Conservation (phyloP, 352 stramenopile genomes). For the Globisporangium acanthophoron region DNA sequence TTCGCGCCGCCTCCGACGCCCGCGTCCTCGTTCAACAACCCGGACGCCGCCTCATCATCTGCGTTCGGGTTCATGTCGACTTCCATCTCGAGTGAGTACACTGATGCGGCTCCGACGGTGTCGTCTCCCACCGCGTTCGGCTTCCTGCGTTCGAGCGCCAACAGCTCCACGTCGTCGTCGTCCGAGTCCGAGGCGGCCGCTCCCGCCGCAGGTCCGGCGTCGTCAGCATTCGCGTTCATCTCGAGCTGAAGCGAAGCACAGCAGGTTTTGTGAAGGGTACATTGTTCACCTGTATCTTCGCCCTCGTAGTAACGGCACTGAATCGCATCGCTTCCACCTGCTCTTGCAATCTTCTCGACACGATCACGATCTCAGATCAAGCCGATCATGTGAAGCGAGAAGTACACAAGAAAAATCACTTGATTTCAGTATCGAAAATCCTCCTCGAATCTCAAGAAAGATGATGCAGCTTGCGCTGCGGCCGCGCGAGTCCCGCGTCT, state of each 20-base stretch:
- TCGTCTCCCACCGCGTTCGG: conserved; percentile 57
- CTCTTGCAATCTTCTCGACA: too few relatives aligned
- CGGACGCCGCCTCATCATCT: conserved; percentile 17
- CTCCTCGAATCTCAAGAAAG: background rate
- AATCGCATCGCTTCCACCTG: too few relatives aligned
- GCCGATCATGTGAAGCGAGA: too few relatives aligned
- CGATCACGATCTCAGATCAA: too few relatives aligned
- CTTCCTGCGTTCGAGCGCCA: conserved; percentile 37
- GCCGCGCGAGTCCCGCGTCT: background rate
- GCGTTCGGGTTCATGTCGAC: conserved; percentile 35
- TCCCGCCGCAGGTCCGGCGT: conserved; percentile 13
- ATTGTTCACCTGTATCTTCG: background rate
- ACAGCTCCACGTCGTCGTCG: conserved; percentile 18
- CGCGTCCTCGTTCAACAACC: background rate
- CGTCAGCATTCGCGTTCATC: conserved; percentile 65
- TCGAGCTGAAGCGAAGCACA: conserved; percentile 19
- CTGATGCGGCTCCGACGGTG: conserved; percentile 12
- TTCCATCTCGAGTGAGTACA: background rate
- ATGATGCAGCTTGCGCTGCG: background rate
- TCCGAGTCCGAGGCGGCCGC: conserved; percentile 11
- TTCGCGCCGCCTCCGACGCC: conserved; percentile 13
- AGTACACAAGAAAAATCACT: too few relatives aligned
- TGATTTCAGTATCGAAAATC: background rate
- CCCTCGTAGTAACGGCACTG: background rate
- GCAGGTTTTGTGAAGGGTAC: background rate